These are phyloP conservation scores for Scalesia atractyloides DNA, from an alignment of 129 eudicot genomes.

Conservation along the genomic window DNA sequence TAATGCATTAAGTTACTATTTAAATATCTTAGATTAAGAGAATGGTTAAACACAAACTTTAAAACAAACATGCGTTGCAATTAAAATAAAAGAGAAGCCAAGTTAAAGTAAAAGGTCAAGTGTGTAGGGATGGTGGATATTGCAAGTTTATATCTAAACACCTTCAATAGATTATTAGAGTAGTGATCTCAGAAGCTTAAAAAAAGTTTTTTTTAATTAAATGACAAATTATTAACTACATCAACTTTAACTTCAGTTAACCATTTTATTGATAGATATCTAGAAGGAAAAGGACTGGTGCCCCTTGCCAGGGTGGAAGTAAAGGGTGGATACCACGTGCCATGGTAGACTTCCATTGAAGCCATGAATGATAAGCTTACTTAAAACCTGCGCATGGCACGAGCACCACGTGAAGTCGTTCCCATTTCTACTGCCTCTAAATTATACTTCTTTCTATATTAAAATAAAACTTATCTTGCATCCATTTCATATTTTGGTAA, in stretches of 20 bases:
- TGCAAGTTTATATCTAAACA: no score
- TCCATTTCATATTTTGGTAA: no score
- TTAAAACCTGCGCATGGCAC: background rate
- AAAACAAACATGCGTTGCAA: no score
- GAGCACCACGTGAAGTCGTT: conserved; percentile 2
- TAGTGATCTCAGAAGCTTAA: background rate
- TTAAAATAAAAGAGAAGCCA: background rate
- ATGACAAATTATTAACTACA: background rate
- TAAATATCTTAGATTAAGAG: no score
- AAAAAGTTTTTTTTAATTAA: no score
- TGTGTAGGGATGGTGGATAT: background rate
- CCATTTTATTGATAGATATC: background rate
- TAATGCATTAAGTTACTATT: no score
- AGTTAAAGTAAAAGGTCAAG: no score
- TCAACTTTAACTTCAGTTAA: background rate
- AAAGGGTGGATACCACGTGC: conserved; percentile 4
- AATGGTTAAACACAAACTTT: no score
- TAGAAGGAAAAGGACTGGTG: background rate
- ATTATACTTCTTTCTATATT: background rate
- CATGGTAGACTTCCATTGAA: background rate
- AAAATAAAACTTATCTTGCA: no score
- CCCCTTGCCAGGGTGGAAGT: background rate
- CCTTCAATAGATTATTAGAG: background rate
- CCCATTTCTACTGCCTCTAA: background rate
- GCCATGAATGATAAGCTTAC: background rate